Base-by-base conservation (phyloP, 495 filamentous ascomycete genomes). In the Aspergillus cristatus region DNA sequence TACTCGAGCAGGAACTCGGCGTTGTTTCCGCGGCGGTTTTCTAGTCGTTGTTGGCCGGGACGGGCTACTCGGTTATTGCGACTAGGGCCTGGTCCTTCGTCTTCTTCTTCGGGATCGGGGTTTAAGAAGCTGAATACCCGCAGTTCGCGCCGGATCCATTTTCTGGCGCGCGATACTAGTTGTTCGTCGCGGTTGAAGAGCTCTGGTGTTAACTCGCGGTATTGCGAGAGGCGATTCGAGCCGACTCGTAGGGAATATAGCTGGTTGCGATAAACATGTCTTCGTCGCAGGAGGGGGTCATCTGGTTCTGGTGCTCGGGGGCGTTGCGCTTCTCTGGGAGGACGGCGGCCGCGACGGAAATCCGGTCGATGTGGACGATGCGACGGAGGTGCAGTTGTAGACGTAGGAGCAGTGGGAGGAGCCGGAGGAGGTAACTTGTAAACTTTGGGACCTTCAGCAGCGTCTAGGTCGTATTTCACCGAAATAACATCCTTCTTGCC, bases 1-100 rank as follows among this genome's bases (percentile, higher is more conserved):
- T 94, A 95, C 46, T 91, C 86, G 14, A 95, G 76, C 16, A 98
- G 54, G 41, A 94, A 98, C 50, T 94, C 90, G 10, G 84, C 79
- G 55, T 90, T 93, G 46, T 81, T 83, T 3, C 72, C 71, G 30
- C 77, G 68, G 28, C 76, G 71, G 25, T 43, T 63, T 28, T 63
- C 49, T 10, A 66, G 51, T 36, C 67, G 46, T 34, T 62, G 59
- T 6, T 35, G 47, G 4, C 65, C 57, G 0, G 66, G 51, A 4
- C 62, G 62, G 28, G 59, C 38, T 1, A 54, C 41, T 3, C 43
- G 44, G 11, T 34, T 28, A 11, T 16, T 41, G 34, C 34, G 39
- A 24, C 47, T 42, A n/a, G n/a, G n/a, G 4, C 20, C 20, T 24
- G 4, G 20, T 24, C 8, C 20, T 24, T 24, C 20, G 20, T 24